These are phyloP conservation scores for Decorospora gaudefroyi DNA, from an alignment of 2,329 filamentous ascomycete species.

Conservation along the genomic window DNA sequence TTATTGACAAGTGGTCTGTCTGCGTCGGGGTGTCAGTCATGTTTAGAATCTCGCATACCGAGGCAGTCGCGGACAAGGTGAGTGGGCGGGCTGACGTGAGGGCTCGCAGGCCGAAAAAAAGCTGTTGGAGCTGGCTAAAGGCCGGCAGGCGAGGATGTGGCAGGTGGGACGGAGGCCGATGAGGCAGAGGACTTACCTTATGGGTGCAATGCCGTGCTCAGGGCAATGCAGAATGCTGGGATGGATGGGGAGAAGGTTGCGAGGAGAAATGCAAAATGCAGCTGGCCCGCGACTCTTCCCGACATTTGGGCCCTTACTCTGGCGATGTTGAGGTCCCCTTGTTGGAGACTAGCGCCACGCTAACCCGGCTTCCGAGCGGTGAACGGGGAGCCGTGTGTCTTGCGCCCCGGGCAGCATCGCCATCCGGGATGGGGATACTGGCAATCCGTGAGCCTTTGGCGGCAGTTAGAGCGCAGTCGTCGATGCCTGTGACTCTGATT, in stretches of 20 bases:
- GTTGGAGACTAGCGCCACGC: slow-evolving; percentile 22
- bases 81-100: slow-evolving; percentile 35
- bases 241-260: slow-evolving; percentile 36
- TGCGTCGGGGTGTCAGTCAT: slow-evolving; percentile 23
- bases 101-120: slow-evolving; percentile 26
- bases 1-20: slow-evolving; percentile 10
- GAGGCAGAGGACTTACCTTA: slow-evolving; percentile 32
- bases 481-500: too few relatives aligned
- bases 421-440: slow-evolving; percentile 10
- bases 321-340: slow-evolving; percentile 46
- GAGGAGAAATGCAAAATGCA: slow-evolving; percentile 23
- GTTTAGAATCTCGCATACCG: slow-evolving; percentile 3
- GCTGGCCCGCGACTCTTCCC: slow-evolving; percentile 33
- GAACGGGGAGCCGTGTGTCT: slow-evolving; percentile 40
- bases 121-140: slow-evolving; percentile 21
- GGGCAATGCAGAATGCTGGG: slow-evolving; percentile 29
- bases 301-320: slow-evolving; percentile 36
- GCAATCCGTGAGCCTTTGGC: background rate
- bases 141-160: slow-evolving; percentile 22
- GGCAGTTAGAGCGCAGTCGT: background rate
- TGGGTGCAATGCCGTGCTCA: slow-evolving; percentile 26
- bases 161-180: slow-evolving; percentile 17
- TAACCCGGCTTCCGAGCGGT: slow-evolving; percentile 37
- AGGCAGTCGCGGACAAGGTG: slow-evolving; percentile 7
- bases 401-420: slow-evolving; percentile 7